Percentiles rank a stretch among this genome's conserved stretches.
These are phyloP conservation scores for Podaxis sp. DNA, from an alignment of 768 basidiomycete genomes.

Conservation along the genomic window DNA sequence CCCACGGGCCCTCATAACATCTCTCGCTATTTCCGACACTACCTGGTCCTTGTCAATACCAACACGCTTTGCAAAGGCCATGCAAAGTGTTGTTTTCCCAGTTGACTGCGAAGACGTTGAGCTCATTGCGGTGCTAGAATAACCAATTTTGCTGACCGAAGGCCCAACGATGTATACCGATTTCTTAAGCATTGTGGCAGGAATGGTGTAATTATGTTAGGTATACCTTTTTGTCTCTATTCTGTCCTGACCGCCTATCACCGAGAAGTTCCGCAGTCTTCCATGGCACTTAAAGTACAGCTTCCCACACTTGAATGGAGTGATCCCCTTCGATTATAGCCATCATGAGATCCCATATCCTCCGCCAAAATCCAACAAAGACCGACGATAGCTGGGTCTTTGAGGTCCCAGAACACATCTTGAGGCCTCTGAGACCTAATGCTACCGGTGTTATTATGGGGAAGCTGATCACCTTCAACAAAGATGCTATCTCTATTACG, in stretches of 20 bases:
- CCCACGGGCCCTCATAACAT: constrained; percentile 48
- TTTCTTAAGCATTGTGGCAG: constrained; percentile 16
- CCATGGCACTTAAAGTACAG: constrained; percentile 8
- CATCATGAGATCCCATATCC: constrained; percentile 31
- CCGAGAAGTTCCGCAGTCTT: constrained; percentile 6
- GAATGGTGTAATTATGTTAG: not conserved
- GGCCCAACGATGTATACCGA: constrained; percentile 47
- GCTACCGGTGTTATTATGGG: constrained; percentile 26
- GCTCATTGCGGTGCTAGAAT: not conserved
- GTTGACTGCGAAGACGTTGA: constrained; percentile 35
- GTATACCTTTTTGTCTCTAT: not conserved
- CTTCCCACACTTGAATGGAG: not conserved
- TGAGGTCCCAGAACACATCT: constrained; percentile 24
- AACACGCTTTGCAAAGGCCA: constrained; percentile 41
- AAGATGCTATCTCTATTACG: constrained; percentile 45
- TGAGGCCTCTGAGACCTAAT: constrained; percentile 21
- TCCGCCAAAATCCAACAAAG: constrained; percentile 36
- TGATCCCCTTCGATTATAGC: not conserved
- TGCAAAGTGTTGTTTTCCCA: constrained; percentile 68
- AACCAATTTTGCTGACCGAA: constrained; percentile 29
- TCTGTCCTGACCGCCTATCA: not conserved
- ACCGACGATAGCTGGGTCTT: constrained; percentile 56
- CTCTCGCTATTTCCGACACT: constrained; percentile 59
- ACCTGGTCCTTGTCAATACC: constrained; percentile 32
- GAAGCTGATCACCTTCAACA: constrained; percentile 47